A percentile compares a stretch with the other conserved stretches of the same genome.
phyloP scores from a whole-genome alignment of 106 monocot species.

The Allium fistulosum region DNA sequence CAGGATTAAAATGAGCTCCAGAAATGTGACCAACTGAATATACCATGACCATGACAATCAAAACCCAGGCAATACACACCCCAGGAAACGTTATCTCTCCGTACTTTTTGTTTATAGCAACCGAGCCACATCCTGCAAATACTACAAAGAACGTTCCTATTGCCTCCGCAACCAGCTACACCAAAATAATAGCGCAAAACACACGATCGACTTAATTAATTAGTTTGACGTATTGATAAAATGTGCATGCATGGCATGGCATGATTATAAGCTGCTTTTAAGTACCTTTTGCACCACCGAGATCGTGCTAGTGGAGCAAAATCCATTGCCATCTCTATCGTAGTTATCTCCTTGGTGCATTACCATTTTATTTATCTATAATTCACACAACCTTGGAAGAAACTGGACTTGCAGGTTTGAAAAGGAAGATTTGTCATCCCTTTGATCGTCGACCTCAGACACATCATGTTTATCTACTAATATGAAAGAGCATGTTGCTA shows the following conservation, averaged over 20 bases:
- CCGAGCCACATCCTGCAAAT: constrained; percentile 15
- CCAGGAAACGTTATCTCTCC: constrained; percentile 16
- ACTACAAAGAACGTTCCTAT: constrained; percentile 24
- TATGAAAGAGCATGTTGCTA: no score
- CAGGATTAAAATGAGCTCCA: constrained; percentile 21
- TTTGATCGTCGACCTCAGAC: no score
- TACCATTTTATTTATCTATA: no score
- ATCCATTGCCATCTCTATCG: background rate
- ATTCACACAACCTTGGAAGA: no score
- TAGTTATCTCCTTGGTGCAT: no score
- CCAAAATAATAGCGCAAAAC: no score
- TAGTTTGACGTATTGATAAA: background rate
- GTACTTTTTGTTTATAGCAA: constrained; percentile 20
- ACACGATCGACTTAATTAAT: background rate
- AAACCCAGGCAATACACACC: constrained; percentile 16
- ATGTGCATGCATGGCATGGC: background rate
- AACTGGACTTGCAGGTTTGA: no score
- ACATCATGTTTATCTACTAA: no score
- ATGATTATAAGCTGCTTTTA: background rate
- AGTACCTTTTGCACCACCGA: constrained; percentile 9
- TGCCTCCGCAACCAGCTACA: constrained; percentile 10
- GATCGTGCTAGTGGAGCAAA: background rate
- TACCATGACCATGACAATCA: constrained; percentile 25
- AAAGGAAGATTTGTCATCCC: no score
- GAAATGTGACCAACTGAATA: constrained; percentile 24